Evolutionary conservation across 768 basidiomycete species (phyloP).

Genomic region (Collybiopsis luxurians): DNA sequence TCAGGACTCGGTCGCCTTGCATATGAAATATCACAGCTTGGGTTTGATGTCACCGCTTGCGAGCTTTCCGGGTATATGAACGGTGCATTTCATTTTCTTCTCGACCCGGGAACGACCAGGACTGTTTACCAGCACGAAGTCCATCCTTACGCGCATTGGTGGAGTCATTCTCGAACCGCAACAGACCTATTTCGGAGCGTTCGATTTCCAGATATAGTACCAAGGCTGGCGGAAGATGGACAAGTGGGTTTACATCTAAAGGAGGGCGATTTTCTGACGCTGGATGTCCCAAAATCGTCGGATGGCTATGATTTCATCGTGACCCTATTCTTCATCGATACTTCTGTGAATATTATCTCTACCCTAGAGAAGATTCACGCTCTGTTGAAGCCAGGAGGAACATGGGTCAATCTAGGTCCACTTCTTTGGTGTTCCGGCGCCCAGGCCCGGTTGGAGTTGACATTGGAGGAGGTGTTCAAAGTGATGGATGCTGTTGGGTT

Average conservation of each 20-base stretch:
- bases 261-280: conserved; percentile 57
- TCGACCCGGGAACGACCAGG: conserved; percentile 44
- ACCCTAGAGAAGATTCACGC: conserved; percentile 56
- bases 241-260: conserved; percentile 40
- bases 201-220: conserved; percentile 60
- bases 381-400: conserved; percentile 59
- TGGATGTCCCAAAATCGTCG: conserved; percentile 11
- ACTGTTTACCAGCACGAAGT: conserved; percentile 45
- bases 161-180: conserved; percentile 60
- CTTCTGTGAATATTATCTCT: conserved; percentile 49
- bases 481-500: conserved; percentile 59
- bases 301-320: conserved; percentile 57
- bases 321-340: conserved; percentile 68
- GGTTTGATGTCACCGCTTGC: conserved; percentile 57
- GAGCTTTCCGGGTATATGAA: conserved; percentile 69
- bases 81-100: conserved; percentile 55
- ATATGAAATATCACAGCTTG: conserved; percentile 65
- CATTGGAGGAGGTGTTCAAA: conserved; percentile 59
- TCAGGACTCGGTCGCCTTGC: conserved; percentile 63
- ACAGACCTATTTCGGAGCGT: conserved; percentile 50
- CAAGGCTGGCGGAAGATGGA: conserved; percentile 38
- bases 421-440: conserved; percentile 60
- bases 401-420: conserved; percentile 73
- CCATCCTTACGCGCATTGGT: conserved; percentile 65
- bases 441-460: conserved; percentile 53